Base-by-base conservation (phyloP, 1,284 basidiomycete genomes). In the Ganoderma sinense region DNA sequence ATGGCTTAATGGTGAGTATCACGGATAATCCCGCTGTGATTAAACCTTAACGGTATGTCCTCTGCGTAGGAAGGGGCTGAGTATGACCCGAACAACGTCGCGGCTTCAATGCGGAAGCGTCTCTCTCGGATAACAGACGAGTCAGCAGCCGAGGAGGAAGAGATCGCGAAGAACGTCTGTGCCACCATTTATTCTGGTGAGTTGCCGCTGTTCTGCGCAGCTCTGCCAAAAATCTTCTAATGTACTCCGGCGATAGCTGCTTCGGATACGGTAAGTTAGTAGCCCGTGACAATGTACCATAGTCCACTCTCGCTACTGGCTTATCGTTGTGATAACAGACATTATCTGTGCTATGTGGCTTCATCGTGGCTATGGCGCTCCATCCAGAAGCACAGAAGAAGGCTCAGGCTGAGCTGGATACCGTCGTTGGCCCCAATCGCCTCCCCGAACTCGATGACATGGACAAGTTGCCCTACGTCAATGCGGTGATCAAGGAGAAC, bases 361-460 rank as follows among this genome's bases (percentile, higher is more conserved):
- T 68, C 33, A 68, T 70, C 40, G 61, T 84, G 16, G 83, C 82
- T 0, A 80, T 83, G 80, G 64, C 81, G 5, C 75, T 79, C 48
- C 74, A 80, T 64, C 84, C 82, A 5, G 77, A 81, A 1, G 78
- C 80, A 23, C 79, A 81, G 62, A 72, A 73, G 2, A 78, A 74
- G 39, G 78, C 77, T 0, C 80, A 72, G 51, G 55, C 53, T 36
- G 73, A 83, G 56, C 67, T 83, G 26, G 81, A 82, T 69, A 29
- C 62, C 2, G 75, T 82, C 8, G 70, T 81, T 41, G 86, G 86
- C 0, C 69, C 70, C 1, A 79, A 84, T 31, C 80, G 87, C 31
- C 76, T 87, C 40, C 88, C 89, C 1, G 81, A 82, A 11, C 85
- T 84, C 63, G 75, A 75, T 76, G 75, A 76, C 36, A 75, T 82